Evolutionary conservation across 768 basidiomycete species (phyloP).

Genomic region (Suillus americanus): DNA sequence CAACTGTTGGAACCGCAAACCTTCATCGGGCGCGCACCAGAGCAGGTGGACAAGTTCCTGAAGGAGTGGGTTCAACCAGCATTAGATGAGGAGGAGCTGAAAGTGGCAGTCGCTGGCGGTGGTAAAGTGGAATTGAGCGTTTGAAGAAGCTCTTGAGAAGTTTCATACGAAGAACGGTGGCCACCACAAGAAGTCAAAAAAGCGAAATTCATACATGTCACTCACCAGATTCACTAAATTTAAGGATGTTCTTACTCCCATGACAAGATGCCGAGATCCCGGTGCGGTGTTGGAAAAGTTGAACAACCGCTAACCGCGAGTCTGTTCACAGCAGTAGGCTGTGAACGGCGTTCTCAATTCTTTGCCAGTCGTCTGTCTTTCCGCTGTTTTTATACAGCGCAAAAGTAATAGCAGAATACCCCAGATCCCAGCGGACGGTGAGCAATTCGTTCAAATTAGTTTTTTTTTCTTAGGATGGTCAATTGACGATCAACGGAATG

Average conservation of each 20-base stretch:
- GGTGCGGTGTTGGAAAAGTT: conserved; percentile 22
- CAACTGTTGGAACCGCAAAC: conserved; percentile 78
- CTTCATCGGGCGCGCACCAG: conserved; percentile 91
- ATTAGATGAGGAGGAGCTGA: conserved; percentile 55
- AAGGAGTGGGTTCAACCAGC: conserved; percentile 88
- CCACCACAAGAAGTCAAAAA: conserved; percentile 3
- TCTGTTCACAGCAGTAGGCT: not conserved
- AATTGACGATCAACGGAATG: conserved; percentile 8
- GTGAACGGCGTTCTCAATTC: not conserved
- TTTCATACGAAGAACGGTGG: not conserved
- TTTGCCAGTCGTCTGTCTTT: not conserved
- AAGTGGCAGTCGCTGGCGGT: conserved; percentile 49
- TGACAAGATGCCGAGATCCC: conserved; percentile 4
- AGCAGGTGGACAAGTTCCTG: conserved; percentile 91
- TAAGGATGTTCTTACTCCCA: not conserved
- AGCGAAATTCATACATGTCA: not conserved
- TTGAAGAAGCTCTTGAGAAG: conserved; percentile 22
- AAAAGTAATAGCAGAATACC: conserved; percentile 1
- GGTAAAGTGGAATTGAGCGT: conserved; percentile 68
- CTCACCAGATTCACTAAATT: not conserved
- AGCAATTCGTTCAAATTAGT: not conserved
- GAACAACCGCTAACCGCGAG: conserved; percentile 11
- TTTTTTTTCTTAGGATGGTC: not conserved
- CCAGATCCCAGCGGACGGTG: not conserved
- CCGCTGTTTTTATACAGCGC: not conserved